Conservation (phyloP, 768 basidiomycete species). For the Auriscalpium vulgare region DNA sequence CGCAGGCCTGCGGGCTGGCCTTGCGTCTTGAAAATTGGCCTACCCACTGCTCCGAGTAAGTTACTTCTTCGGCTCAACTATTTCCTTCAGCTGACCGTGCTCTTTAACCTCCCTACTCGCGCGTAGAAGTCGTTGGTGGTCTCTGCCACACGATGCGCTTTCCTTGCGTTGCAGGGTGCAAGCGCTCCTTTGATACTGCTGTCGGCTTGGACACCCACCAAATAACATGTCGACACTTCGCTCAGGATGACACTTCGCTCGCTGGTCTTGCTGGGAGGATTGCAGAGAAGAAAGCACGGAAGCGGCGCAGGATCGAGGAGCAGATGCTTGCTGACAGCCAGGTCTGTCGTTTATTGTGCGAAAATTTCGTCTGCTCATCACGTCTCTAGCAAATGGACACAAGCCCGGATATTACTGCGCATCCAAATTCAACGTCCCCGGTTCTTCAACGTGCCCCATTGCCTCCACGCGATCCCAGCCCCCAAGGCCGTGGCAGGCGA, state of each 20-base stretch:
- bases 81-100: no score
- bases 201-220: not conserved
- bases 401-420: not conserved
- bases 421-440: not conserved
- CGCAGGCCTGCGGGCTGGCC: no score
- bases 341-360: not conserved
- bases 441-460: not conserved
- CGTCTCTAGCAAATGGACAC: not conserved
- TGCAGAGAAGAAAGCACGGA: not conserved
- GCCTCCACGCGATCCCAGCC: not conserved
- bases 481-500: no score
- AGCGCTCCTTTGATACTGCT: not conserved
- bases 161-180: not conserved
- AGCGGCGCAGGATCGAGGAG: not conserved
- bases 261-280: not conserved
- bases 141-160: no score
- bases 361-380: not conserved
- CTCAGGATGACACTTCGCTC: not conserved
- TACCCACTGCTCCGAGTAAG: no score
- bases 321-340: not conserved
- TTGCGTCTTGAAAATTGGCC: no score
- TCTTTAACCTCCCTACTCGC: no score
- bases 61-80: no score
- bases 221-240: not conserved
- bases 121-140: no score